A percentile compares a stretch with the other conserved stretches of the same genome.
Conservation (phyloP, 805 yeast genomes). For the Candida sakaeoensis region DNA sequence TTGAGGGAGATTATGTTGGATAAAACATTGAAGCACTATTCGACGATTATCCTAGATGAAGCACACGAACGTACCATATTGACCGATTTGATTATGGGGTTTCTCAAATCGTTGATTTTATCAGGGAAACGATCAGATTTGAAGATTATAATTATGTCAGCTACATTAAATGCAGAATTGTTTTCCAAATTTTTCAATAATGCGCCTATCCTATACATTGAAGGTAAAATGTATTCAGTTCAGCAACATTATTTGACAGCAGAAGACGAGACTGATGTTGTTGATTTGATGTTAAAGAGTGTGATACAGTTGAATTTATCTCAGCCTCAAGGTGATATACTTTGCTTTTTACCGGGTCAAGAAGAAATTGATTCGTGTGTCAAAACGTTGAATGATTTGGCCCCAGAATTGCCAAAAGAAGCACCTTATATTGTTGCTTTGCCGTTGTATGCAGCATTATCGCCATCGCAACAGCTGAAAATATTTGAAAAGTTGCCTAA, state of each 20-base stretch:
- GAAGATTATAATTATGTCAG: conserved; percentile 86
- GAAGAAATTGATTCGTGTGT: conserved; percentile 92
- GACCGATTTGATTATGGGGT: conserved; percentile 87
- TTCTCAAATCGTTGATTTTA: conserved; percentile 62
- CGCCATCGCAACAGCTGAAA: conserved; percentile 76
- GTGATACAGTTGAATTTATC: conserved; percentile 74
- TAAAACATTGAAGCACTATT: conserved; percentile 56
- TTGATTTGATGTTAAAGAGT: conserved; percentile 71
- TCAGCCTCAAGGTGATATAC: conserved; percentile 85
- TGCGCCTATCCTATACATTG: conserved; percentile 83
- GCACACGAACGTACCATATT: conserved; percentile 96
- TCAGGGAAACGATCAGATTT: conserved; percentile 52
- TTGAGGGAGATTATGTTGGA: conserved; percentile 86
- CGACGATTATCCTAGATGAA: conserved; percentile 84
- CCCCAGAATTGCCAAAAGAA: conserved; percentile 65
- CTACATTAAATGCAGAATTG: conserved; percentile 88
- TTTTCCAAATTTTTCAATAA: conserved; percentile 73
- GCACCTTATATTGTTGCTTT: conserved; percentile 74
- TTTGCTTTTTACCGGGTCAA: conserved; percentile 93
- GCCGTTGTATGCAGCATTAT: conserved; percentile 91
- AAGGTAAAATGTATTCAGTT: conserved; percentile 88
- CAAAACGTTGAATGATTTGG: conserved; percentile 51
- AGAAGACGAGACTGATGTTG: conserved; percentile 69
- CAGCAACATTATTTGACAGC: conserved; percentile 59
- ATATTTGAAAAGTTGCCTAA: conserved; percentile 67